Evolutionary conservation across 2,329 filamentous ascomycete species (phyloP), one percentile per base, ranked within the genome.

Genomic region (Periconia macrospinosa): DNA sequence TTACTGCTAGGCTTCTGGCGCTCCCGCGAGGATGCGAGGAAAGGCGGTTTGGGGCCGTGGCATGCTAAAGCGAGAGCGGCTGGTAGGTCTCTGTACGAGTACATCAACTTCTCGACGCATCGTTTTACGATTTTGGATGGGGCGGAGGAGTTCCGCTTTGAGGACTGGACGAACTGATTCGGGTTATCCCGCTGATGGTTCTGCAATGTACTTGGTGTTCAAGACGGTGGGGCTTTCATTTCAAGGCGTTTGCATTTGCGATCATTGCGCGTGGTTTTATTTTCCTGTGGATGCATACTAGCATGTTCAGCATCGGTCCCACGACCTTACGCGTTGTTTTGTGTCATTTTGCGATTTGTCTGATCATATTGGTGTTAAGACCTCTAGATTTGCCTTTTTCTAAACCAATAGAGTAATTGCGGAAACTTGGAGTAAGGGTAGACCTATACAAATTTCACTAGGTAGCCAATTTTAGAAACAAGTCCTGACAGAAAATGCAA

Each of bases 91-190:
- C 66, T 83, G 67, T 79, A 79, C 55, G 72, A 77, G 60, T 61
- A 49, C 1, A 78, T 79, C 58, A 57, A 56, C 35, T 79, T 79
- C 57, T 65, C 66, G 42, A 74, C 69, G 13, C 66, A 73, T 53
- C 58, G 64, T 47, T 71, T 96, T 65, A 83, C 84, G 35, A 82
- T 96, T 57, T 79, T 81, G 20, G 86, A 93, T 66, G 83, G 82
- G 17, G 84, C 82, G 37, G 71, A 79, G 58, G 80, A 76, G 43
- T 94, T 89, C 86, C 45, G 3, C n/a, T 66, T 72, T 49, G 71
- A 70, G 54, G 65, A 69, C 2, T 72, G 65, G 62, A 44, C 50
- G 48, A 53, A 57, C 15, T 62, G 6, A 42, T 40, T 49, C 5
- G 41, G n/a, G n/a, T n/a, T n/a, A n/a, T n/a, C n/a, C n/a, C n/a